Evolutionary conservation across 1,284 basidiomycete genomes (phyloP).

Genomic region (Irpex sp.): DNA sequence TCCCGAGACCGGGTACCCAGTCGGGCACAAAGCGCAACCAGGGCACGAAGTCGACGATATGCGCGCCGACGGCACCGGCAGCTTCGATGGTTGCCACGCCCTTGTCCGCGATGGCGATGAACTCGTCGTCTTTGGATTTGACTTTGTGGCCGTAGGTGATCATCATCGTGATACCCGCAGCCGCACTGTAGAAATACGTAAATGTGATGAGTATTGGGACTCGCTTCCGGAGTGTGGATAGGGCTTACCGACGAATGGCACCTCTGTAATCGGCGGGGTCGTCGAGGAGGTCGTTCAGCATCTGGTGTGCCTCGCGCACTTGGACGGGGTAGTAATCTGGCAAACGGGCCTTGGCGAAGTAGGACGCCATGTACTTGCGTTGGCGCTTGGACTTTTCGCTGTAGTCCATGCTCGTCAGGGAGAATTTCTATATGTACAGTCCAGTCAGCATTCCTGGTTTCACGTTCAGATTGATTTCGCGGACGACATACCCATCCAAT

Average conservation of each 20-base stretch:
- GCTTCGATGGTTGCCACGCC: neutral
- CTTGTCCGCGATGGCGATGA: neutral
- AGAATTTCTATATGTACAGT: neutral
- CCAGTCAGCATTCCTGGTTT: neutral
- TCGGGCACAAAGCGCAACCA: neutral
- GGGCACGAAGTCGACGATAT: neutral
- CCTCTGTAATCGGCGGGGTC: neutral
- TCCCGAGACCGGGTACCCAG: neutral
- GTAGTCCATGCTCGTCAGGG: neutral
- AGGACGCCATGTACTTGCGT: neutral
- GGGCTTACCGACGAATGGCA: neutral
- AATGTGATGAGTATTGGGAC: neutral
- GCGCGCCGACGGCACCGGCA: neutral
- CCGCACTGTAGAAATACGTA: slow-evolving; percentile 4
- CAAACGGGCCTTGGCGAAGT: neutral
- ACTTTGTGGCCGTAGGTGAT: slow-evolving; percentile 13
- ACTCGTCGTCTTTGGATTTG: slow-evolving; percentile 12
- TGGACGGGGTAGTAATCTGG: neutral
- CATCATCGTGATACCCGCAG: slow-evolving; percentile 10
- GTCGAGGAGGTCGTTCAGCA: slow-evolving; percentile 1
- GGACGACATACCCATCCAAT: neutral
- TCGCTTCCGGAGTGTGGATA: neutral
- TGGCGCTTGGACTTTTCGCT: slow-evolving; percentile 1
- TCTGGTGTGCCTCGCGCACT: neutral
- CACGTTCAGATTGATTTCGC: neutral